Base-by-base conservation (phyloP, 73 alveolate genomes). In the Blepharisma japonicum region DNA sequence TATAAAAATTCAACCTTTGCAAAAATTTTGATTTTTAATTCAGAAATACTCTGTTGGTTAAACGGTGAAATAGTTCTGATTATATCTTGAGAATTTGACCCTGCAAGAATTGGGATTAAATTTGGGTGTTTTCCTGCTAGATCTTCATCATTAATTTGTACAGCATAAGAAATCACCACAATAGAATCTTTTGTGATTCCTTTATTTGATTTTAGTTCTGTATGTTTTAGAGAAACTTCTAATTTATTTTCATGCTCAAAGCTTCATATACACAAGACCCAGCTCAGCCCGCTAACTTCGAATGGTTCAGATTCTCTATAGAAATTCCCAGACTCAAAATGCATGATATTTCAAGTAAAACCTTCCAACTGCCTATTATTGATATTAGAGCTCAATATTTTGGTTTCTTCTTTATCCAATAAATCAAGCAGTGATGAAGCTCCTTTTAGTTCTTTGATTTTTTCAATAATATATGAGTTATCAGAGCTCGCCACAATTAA, bases 181-280 rank as follows among this genome's bases (percentile, higher is more conserved):
- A 32, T 32, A 32, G 42, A 32, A 32, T 32, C 42, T 32, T 32
- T 32, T 32, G 42, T 32, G 42, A 32, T 32, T 0, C 42, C 42
- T 32, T 32, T 32, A 32, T 32, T 32, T 32, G 42, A 32, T 32
- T 32, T 32, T 32, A 61, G 18, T 61, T 61, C 74, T 61, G 74
- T 9, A 20, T 18, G 74, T 25, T 61, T 61, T 25, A 61, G 2
- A 18, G 74, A 61, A 61, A 61, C 11, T 61, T 61, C 74, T 14
- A 61, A 39, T 25, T 39, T 61, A 14, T 61, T 61, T 25, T 61
- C 74, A 61, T 61, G 74, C 23, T 61, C 74, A 25, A 61, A 61
- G 47, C 74, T 14, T 39, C 74, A 61, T 18, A 61, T 20, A 25
- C 74, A 61, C 39, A 61, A 25, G 5, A 61, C 74, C 74, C 74